A percentile compares a stretch with the other conserved stretches of the same genome.
These are phyloP conservation scores for Candida gorgasii DNA, from an alignment of 805 yeast species.

Conservation along the genomic window DNA sequence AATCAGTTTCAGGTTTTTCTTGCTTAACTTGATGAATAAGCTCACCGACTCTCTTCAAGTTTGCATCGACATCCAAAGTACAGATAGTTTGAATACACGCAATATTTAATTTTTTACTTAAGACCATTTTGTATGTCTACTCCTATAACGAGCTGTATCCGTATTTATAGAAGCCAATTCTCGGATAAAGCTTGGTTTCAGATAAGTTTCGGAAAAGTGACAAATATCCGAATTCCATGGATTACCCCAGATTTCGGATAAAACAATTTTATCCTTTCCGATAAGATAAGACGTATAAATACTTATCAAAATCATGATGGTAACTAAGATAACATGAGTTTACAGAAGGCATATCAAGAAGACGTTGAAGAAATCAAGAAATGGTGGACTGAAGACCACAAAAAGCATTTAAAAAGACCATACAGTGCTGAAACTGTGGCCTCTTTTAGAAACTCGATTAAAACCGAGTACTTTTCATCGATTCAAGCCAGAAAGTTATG, in stretches of 20 bases:
- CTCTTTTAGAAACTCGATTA: conserved; percentile 51
- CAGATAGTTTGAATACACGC: conserved; percentile 13
- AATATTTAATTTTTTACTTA: conserved; percentile 10
- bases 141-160: neutral
- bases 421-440: conserved; percentile 56
- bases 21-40: conserved; percentile 9
- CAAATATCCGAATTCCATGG: conserved; percentile 1
- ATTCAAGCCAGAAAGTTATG: conserved; percentile 55
- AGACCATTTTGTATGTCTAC: conserved; percentile 4
- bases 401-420: conserved; percentile 38
- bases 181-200: no score
- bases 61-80: conserved; percentile 10
- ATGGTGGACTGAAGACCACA: conserved; percentile 14
- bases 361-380: conserved; percentile 19
- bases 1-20: conserved; percentile 14
- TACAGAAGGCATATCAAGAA: conserved; percentile 9
- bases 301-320: neutral
- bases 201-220: no score
- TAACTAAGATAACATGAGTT: neutral
- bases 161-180: no score
- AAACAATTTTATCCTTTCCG: neutral
- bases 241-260: conserved; percentile 5
- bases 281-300: neutral
- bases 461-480: conserved; percentile 46
- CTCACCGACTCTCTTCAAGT: conserved; percentile 13